These are phyloP conservation scores for Cytospora piceae DNA, from an alignment of 2,329 filamentous ascomycete species.

Conservation along the genomic window DNA sequence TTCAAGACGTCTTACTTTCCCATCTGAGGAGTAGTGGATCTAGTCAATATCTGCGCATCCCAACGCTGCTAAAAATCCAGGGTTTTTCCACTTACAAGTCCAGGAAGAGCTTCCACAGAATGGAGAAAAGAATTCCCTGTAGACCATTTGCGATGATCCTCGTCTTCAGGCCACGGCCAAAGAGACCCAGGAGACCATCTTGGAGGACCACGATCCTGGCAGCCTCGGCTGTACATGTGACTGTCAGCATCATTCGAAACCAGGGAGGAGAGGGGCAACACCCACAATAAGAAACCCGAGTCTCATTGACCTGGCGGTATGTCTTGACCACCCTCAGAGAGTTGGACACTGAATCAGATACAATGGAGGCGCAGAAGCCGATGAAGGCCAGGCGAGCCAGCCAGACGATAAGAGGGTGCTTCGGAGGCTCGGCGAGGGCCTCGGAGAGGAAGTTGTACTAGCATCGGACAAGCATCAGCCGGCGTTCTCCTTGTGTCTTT, in stretches of 20 bases:
- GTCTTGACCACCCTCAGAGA: constrained; percentile 53
- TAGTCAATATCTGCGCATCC: neutral
- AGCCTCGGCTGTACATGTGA: constrained; percentile 43
- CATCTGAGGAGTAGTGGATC: constrained; percentile 2
- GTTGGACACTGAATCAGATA: constrained; percentile 53
- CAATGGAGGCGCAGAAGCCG: constrained; percentile 49
- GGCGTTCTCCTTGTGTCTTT: neutral
- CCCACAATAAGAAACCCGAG: constrained; percentile 50
- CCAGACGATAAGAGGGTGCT: constrained; percentile 46
- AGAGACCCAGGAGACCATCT: constrained; percentile 47
- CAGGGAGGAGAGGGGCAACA: fast-evolving
- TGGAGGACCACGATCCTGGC: constrained; percentile 45
- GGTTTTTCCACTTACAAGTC: constrained; percentile 46
- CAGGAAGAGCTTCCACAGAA: constrained; percentile 53
- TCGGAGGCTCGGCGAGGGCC: constrained; percentile 45
- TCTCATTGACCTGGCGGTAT: constrained; percentile 54
- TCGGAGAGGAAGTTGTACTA: constrained; percentile 51
- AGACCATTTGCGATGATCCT: constrained; percentile 53
- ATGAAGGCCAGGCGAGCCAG: constrained; percentile 48
- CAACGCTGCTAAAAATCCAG: too few relatives aligned
- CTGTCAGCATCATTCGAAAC: neutral
- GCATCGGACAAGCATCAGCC: neutral
- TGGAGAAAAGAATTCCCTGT: constrained; percentile 52
- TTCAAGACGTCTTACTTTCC: constrained; percentile 20
- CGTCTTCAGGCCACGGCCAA: constrained; percentile 51